Base-by-base conservation (phyloP, 73 alveolate genomes). In the Paramecium sexaurelia region DNA sequence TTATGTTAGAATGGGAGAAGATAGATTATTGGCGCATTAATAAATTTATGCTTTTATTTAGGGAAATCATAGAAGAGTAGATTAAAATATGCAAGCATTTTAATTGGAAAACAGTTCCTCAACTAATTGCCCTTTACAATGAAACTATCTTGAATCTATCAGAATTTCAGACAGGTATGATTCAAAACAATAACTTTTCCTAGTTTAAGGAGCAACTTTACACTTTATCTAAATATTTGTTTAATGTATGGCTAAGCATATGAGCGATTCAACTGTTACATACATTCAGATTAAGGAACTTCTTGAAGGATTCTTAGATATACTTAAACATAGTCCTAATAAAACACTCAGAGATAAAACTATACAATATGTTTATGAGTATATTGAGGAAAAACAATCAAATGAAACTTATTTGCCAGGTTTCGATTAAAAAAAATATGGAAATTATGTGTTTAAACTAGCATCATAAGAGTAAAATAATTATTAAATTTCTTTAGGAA, bases 11-110 rank as follows among this genome's bases (percentile, higher is more conserved):
- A 78, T 78, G 90, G 90, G 90, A 78, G 90, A 78, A 78, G 71
- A 78, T 78, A 17, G 90, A 78, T 78, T 78, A 78, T 7, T 78
- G 90, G 90, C 43, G 90, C 9, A 78, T 78, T 13, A 78, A 78
- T 43, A 78, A 78, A 43, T 78, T 78, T 43, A 78, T 78, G 90
- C 41, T 78, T 11, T n/a, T 78, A 19, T 39, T 78, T 33, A 78
- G 90, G 17, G 90, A 78, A 78, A 78, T 78, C 17, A 78, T 78
- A 9, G 90, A 78, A 45, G 90, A 78, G 45, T 11, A 41, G 9
- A 41, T 78, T 5, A 78, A 78, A 78, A 29, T 41, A 19, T 78
- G 68, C 75, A 41, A 39, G 19, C 73, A 39, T 24, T 78, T 45
- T 43, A 78, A 78, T 78, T 78, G 90, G 90, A 78, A 78, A 24